Base-by-base conservation (phyloP, 2,329 filamentous ascomycete species). In the Lasiodiplodia theobromae region DNA sequence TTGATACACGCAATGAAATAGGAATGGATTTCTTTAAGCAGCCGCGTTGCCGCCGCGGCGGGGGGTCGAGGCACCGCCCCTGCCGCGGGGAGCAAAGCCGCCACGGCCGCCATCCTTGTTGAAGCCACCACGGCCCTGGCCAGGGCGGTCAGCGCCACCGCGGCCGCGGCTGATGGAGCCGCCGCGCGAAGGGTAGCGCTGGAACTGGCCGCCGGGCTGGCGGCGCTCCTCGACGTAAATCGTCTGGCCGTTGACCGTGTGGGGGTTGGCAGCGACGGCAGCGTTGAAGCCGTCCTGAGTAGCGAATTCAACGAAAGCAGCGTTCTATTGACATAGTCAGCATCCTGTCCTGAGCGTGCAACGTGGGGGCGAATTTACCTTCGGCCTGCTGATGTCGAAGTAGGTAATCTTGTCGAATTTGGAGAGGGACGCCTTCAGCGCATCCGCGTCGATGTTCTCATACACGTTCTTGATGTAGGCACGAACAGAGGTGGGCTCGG, bases 401-500 rank as follows among this genome's bases (percentile, higher is more conserved):
- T 90, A 89, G 70, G 83, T 82, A 58, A 90, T 78, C 77, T 89
- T 88, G 71, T 88, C 88, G 65, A 90, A 94, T 74, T 89, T 88
- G 73, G 89, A 85, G 64, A 99, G 84, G 66, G 88, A 86, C 66
- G 86, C 85, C 79, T 87, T 91, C 69, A 99, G 85, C 57, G 93
- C 88, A 51, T 89, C 87, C 16, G 89, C 87, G 77, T 92, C 88
- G 65, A 99, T 90, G 82, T 94, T 94, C 40, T 97, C 94, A 62
- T 90, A 95, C 62, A 98, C 95, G 75, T 95, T 97, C 86, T 97
- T 97, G 81, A 99, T 93, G 81, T 97, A 98, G 23, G 92, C 96
- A 73, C 94, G 88, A 66, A 90, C 90, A 71, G 88, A 88, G 71
- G 95, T 91, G 76, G 93, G 91, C 76, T 94, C 92, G 57, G 83